Evolutionary conservation across 2,329 filamentous ascomycete species (phyloP), one percentile per base, ranked within the genome.

Genomic region (Cytospora piceae): DNA sequence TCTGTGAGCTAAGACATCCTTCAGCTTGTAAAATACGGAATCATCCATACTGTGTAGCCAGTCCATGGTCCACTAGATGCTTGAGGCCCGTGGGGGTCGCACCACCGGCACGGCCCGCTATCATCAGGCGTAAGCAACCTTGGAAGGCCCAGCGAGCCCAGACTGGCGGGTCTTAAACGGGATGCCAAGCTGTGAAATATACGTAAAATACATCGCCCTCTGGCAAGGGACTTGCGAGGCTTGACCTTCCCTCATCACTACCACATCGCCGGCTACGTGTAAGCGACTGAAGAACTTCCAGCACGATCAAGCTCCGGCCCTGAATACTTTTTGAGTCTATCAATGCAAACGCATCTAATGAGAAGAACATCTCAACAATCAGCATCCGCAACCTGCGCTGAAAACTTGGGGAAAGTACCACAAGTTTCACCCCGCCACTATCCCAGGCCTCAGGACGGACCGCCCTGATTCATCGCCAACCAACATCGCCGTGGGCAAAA

Each of bases 341-440:
- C 32, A 11, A 6, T 8, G 14, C 8, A 39, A 15, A 39, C 15
- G 12, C 12, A 39, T 12, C 37, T 5, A 4, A 17, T 17, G 37
- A 17, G 37, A 14, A 17, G 12, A 5, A 4, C 37, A 39, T 2
- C 15, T 39, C 37, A 39, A 39, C 15, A n/a, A n/a, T 15, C 37
- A 39, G 12, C 37, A 39, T 11, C 37, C 8, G 37, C 37, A 39
- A 34, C 8, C 37, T 14, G 37, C 32, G 15, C 3, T 17, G 12
- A 11, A 8, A 2, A 17, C 12, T 11, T 46, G 8, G 5, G 15
- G 5, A 24, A 14, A 20, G 3, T 7, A 24, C 42, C 20, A 22
- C 3, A 9, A n/a, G n/a, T 22, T n/a, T 49, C 20, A 57, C 55
- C 29, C 27, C 46, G 53, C 52, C 53, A 62, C 60, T 56, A 20